Conservation (phyloP, 768 basidiomycete genomes). For the Pleurotus tuoliensis region DNA sequence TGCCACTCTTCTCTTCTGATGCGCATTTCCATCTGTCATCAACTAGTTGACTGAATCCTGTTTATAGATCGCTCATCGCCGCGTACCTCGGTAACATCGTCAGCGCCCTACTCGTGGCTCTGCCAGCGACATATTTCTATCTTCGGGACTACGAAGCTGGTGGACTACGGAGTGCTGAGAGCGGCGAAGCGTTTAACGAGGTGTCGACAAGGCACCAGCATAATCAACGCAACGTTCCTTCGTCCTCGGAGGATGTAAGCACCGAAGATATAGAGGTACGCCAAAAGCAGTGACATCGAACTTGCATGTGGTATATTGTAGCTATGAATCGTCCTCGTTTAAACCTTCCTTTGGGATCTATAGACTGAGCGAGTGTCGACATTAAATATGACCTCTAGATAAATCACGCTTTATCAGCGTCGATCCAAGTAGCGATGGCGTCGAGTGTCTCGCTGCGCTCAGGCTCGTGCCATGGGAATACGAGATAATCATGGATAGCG, state of each 20-base stretch:
- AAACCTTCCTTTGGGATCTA: too few species aligned
- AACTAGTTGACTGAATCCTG: neutral
- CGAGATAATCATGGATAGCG: conserved; percentile 51
- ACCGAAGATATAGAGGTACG: too few species aligned
- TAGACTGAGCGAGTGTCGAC: too few species aligned
- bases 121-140: conserved; percentile 65
- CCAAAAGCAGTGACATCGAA: too few species aligned
- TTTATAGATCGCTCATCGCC: conserved; percentile 54
- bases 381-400: too few species aligned
- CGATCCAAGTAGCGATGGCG: conserved; percentile 48
- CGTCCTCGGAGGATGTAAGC: too few species aligned
- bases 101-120: conserved; percentile 58
- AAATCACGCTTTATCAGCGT: neutral
- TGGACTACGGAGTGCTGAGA: conserved; percentile 37
- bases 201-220: neutral
- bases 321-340: too few species aligned
- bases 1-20: conserved; percentile 14
- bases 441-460: conserved; percentile 45
- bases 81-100: conserved; percentile 64
- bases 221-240: too few species aligned
- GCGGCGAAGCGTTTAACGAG: conserved; percentile 20
- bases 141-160: conserved; percentile 45
- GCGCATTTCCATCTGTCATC: neutral
- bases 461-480: conserved; percentile 48
- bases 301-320: too few species aligned